Evolutionary conservation across 345 rosid genomes (phyloP), one percentile per base, ranked within the genome.

Genomic region (Citrus sp.): DNA sequence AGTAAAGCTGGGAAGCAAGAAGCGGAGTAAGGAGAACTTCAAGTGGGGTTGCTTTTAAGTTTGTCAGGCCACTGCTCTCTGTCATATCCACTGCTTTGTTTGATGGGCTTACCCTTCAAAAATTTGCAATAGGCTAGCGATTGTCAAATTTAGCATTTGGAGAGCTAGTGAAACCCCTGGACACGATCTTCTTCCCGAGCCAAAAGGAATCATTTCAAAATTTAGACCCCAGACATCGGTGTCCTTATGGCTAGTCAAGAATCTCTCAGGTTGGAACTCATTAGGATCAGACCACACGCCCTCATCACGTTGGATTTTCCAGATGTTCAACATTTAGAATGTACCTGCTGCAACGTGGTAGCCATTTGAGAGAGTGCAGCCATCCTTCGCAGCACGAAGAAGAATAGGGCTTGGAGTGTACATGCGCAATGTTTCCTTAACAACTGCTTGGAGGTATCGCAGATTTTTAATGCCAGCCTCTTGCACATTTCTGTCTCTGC

Each of bases 71-170:
- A 2, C 66, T 2, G 70, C 77, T 70, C 63, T 79, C 80, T 0
- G 84, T 83, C 87, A 88, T 86, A 66, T 86, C 85, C 77, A 4
- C 66, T 2, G 70, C 77, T 70, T 67, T 63, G 8, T 63, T 46
- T 2, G 70, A 80, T 73, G 84, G 84, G 25, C 7, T 85, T 34
- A 58, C 32, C 40, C 78, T 4, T 89, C 80, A 42, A 86, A 89
- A 38, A 78, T 58, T 9, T 81, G 90, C 64, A 88, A 67, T 60
- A 86, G 77, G 42, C 84, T 84, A 8, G 89, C 92, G 4, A 88
- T 65, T 8, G 84, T 27, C 68, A 86, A 73, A 16, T 85, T 84
- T 49, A 84, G 75, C 78, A 85, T 68, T 76, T 64, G 70, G 67
- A 83, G 78, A 7, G 79, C 88, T 4, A 89, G 75, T 8, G 72